Evolutionary conservation across 495 filamentous ascomycete species (phyloP), one percentile per base, ranked within the genome.

Genomic region (Penicillium cosmopolitanum): DNA sequence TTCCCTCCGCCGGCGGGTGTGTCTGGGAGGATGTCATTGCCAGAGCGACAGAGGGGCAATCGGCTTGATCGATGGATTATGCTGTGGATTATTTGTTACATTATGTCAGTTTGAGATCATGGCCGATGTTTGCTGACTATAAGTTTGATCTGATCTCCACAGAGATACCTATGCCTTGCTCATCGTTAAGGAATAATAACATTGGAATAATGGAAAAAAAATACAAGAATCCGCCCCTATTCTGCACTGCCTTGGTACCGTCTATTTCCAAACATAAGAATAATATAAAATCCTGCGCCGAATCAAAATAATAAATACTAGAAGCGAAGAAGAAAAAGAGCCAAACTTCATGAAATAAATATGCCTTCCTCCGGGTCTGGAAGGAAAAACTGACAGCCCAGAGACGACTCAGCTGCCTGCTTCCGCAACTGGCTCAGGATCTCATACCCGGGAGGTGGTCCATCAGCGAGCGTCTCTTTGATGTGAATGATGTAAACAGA

Each of bases 351-450:
- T 73, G 56, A 78, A 53, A 80, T 67, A 38, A 61, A 75, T 13
- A 81, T 75, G n/a, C 69, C 69, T 47, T 77, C 67, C 21, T 89
- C 88, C 48, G 77, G 72, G 62, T 76, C 73, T 5, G 87, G 84
- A 46, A 97, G 78, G 8, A 87, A 74, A 76, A 96, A 97, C 56
- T 87, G 82, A 63, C 91, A 94, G 0, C 95, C 96, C 62, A 97
- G 60, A 55, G 79, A 77, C 5, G 81, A 80, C 51, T 79, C 75
- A 50, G 74, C 67, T 55, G 90, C 90, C 61, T 88, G 82, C 43
- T 79, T 78, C 53, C 71, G 58, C 50, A 97, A 72, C 63, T 96
- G 82, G 55, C 69, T 57, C n/a, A 94, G 63, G 11, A 98, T 95
- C 4, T 63, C 81, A 21, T 89, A 84, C 0, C 80, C 78, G 0